These are phyloP conservation scores for Magnusiomyces magnusii DNA, from an alignment of 1,139 yeast genomes.

Conservation along the genomic window DNA sequence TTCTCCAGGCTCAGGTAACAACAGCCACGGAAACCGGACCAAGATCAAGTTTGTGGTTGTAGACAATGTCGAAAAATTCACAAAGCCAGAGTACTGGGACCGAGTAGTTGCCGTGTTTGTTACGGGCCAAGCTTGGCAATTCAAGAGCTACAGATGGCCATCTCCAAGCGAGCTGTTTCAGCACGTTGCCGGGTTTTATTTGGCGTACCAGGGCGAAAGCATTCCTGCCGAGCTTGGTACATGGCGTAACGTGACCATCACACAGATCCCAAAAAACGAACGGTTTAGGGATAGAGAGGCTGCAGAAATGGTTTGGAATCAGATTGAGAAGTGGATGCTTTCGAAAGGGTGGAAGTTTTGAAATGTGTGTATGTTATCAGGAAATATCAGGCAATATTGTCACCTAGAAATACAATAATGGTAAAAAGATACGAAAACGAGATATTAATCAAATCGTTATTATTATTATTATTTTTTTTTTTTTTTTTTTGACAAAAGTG, in stretches of 20 bases:
- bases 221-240: conserved; percentile 67
- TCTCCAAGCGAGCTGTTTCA: conserved; percentile 77
- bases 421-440: neutral
- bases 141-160: conserved; percentile 75
- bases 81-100: conserved; percentile 92
- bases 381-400: neutral
- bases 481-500: no score
- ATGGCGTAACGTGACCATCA: conserved; percentile 74
- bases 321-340: conserved; percentile 35
- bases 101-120: conserved; percentile 93
- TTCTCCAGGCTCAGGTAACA: conserved; percentile 18
- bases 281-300: conserved; percentile 88
- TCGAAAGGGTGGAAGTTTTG: conserved; percentile 30
- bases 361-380: no score
- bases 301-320: conserved; percentile 75
- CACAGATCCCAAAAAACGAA: conserved; percentile 71
- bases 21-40: conserved; percentile 20
- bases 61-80: conserved; percentile 79
- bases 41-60: conserved; percentile 65
- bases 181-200: conserved; percentile 73
- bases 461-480: no score
- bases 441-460: no score
- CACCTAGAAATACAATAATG: neutral
- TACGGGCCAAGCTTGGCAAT: conserved; percentile 98
- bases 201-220: conserved; percentile 70